Evolutionary conservation across 2,329 filamentous ascomycete species (phyloP).

Genomic region (Ophiostoma montium): DNA sequence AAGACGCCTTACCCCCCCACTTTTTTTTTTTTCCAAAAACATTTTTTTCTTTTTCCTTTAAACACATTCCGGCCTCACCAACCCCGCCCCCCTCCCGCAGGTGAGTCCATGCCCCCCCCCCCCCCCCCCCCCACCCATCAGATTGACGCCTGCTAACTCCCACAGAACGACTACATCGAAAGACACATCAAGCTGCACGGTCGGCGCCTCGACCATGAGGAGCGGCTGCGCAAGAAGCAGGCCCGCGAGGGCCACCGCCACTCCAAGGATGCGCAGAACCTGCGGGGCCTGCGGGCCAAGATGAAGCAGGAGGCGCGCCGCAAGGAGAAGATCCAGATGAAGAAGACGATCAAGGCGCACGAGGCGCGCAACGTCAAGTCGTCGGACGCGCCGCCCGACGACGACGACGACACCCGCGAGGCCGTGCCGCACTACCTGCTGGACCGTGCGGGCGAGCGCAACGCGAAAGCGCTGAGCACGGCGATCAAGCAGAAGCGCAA

Average conservation of each 20-base stretch:
- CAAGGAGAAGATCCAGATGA: slow-evolving; percentile 97
- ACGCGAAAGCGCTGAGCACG: slow-evolving; percentile 42
- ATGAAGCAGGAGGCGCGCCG: slow-evolving; percentile 84
- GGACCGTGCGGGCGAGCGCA: slow-evolving; percentile 49
- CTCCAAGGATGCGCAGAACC: slow-evolving; percentile 82
- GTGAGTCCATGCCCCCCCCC: too few relatives aligned
- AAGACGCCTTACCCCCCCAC: too few relatives aligned
- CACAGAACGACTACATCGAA: slow-evolving; percentile 72
- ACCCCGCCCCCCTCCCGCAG: too few relatives aligned
- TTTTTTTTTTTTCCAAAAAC: too few relatives aligned
- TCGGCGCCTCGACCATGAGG: slow-evolving; percentile 57
- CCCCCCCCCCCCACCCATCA: too few relatives aligned
- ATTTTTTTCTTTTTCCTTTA: too few relatives aligned
- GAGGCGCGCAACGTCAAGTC: slow-evolving; percentile 95
- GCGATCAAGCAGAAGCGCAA: slow-evolving; percentile 92
- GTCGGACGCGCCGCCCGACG: slow-evolving; percentile 39
- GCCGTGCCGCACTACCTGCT: slow-evolving; percentile 88
- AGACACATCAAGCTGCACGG: slow-evolving; percentile 52
- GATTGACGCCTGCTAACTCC: too few relatives aligned
- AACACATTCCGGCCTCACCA: neutral
- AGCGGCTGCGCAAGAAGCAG: slow-evolving; percentile 71
- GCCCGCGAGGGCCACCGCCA: slow-evolving; percentile 83
- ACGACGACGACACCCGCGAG: slow-evolving; percentile 58
- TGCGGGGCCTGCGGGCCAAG: slow-evolving; percentile 84
- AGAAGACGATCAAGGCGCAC: slow-evolving; percentile 84